These are phyloP conservation scores for Trichoderma sp. DNA, from an alignment of 2,329 filamentous ascomycete genomes.

Conservation along the genomic window DNA sequence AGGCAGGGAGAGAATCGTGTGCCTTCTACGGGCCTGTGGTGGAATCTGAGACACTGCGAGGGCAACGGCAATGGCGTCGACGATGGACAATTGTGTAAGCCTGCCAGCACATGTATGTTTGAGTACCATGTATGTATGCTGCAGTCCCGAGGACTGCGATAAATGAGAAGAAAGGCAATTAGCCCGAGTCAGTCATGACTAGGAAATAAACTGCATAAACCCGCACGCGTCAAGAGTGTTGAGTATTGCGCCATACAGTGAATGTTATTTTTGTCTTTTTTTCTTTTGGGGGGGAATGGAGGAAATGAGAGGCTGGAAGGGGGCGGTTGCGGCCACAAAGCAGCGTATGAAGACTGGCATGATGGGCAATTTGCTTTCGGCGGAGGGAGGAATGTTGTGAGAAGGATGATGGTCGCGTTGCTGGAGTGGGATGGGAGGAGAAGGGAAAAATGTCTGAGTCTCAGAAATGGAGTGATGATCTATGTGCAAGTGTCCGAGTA, in stretches of 20 bases:
- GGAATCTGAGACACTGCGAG: conserved; percentile 6
- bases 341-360: not conserved
- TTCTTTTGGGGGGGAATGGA: not conserved
- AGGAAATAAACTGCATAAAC: not conserved
- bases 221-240: not conserved
- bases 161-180: conserved; percentile 2
- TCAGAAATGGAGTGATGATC: not conserved
- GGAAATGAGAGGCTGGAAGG: not conserved
- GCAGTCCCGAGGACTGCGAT: conserved; percentile 2
- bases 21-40: conserved; percentile 6
- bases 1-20: conserved; percentile 1
- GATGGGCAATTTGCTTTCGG: conserved; percentile 12
- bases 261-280: not conserved
- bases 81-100: not conserved
- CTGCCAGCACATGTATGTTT: conserved; percentile 4
- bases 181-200: not conserved
- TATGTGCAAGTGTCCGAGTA: not conserved
- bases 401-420: not conserved
- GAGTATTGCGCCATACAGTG: not conserved
- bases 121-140: conserved; percentile 12
- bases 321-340: not conserved
- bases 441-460: not conserved
- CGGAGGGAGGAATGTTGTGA: not conserved
- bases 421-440: not conserved
- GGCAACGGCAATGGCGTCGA: not conserved